Evolutionary conservation across 129 eudicot genomes (phyloP).

Genomic region (Chrysanthemum seticuspe): DNA sequence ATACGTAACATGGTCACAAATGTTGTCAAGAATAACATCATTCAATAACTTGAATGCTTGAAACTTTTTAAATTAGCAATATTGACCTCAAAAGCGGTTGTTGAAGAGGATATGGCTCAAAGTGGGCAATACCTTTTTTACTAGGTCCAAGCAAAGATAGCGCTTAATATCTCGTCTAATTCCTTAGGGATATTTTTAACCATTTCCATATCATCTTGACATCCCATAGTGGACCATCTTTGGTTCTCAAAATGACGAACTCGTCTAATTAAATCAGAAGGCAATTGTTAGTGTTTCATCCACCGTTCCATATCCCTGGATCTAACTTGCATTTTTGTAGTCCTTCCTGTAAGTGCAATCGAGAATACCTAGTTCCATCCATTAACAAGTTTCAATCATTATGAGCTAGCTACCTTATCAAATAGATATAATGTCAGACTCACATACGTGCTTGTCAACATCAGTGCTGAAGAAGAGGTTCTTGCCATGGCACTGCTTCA

Average conservation of each 20-base stretch:
- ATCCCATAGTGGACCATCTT: constrained; percentile 49
- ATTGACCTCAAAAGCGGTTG: neutral
- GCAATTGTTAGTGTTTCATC: constrained; percentile 58
- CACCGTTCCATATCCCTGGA: constrained; percentile 61
- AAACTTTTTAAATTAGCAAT: constrained; percentile 8
- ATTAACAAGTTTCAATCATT: neutral
- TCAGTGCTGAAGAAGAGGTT: too few species aligned
- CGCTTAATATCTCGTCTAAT: constrained; percentile 60
- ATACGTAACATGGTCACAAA: constrained; percentile 57
- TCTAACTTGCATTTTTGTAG: constrained; percentile 48
- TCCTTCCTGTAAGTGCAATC: constrained; percentile 41
- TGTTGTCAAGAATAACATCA: constrained; percentile 59
- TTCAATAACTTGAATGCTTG: constrained; percentile 59
- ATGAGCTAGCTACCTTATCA: neutral
- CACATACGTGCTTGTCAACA: too few species aligned
- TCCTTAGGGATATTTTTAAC: constrained; percentile 59
- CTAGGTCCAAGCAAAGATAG: constrained; percentile 52
- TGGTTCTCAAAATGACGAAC: constrained; percentile 56
- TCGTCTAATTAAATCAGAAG: constrained; percentile 43
- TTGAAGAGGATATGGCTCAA: neutral
- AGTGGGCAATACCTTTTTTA: too few species aligned
- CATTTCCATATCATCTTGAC: constrained; percentile 54
- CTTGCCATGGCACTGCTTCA: too few species aligned
- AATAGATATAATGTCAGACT: too few species aligned
- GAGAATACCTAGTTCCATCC: constrained; percentile 39